Percentiles rank a stretch among this genome's conserved stretches.
phyloP scores from a whole-genome alignment of 768 basidiomycete species.

The Rhizopogon vesiculosus region DNA sequence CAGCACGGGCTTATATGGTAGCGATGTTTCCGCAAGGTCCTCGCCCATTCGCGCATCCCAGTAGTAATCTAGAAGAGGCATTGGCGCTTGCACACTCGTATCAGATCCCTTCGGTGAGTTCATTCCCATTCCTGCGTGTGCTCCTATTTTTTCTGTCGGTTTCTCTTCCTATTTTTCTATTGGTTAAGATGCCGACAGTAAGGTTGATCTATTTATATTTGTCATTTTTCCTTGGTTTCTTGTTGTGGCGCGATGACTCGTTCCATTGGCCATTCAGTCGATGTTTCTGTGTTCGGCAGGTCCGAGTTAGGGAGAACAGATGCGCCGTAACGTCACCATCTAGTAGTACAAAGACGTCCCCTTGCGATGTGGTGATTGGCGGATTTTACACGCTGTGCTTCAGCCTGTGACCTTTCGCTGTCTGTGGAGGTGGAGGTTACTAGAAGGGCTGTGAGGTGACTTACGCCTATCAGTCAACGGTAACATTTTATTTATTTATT shows the following conservation, averaged over 20 bases:
- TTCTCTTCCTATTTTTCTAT: not conserved
- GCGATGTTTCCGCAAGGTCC: conserved; percentile 48
- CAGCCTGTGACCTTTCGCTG: not conserved
- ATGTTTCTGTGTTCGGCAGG: too few species aligned
- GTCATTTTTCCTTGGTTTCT: not conserved
- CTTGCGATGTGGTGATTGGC: not conserved
- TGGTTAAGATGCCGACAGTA: too few species aligned
- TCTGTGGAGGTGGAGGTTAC: too few species aligned
- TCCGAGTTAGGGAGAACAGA: not conserved
- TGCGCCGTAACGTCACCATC: too few species aligned
- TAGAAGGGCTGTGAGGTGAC: not conserved
- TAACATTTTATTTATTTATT: too few species aligned
- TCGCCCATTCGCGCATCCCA: conserved; percentile 34
- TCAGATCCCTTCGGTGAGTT: conserved; percentile 45
- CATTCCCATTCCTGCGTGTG: not conserved
- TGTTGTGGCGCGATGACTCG: not conserved
- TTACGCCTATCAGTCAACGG: not conserved
- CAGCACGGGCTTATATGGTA: conserved; percentile 38
- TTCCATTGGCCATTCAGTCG: not conserved
- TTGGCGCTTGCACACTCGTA: conserved; percentile 46
- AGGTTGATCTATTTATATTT: not conserved
- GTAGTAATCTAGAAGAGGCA: conserved; percentile 45
- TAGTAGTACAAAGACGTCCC: not conserved
- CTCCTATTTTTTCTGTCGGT: not conserved
- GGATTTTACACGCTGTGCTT: not conserved